Evolutionary conservation across 345 rosid genomes (phyloP).

Genomic region (Populus ilicifolia): DNA sequence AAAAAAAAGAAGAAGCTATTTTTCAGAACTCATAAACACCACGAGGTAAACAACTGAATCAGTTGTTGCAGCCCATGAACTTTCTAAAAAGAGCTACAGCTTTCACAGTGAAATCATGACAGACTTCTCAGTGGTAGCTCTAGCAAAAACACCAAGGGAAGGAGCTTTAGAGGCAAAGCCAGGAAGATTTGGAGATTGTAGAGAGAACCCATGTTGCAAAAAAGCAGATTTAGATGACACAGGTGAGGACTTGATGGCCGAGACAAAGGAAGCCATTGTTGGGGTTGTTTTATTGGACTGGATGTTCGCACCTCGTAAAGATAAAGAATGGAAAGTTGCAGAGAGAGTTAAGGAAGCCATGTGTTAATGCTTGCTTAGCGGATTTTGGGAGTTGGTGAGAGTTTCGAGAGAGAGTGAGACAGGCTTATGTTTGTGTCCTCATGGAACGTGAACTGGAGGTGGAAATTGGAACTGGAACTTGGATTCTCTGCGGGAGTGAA

Average conservation of each 20-base stretch:
- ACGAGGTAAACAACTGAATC: neutral
- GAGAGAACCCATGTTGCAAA: slow-evolving; percentile 46
- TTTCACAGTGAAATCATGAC: slow-evolving; percentile 78
- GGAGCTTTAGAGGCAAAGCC: slow-evolving; percentile 38
- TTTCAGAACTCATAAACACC: neutral
- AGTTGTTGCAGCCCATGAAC: neutral
- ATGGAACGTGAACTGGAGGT: neutral
- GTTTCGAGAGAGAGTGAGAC: neutral
- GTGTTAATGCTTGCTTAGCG: neutral
- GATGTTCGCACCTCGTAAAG: slow-evolving; percentile 21
- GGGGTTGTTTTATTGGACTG: slow-evolving; percentile 20
- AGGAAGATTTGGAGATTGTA: slow-evolving; percentile 27
- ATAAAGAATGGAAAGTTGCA: slow-evolving; percentile 4
- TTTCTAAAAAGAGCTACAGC: slow-evolving; percentile 24
- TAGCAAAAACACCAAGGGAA: slow-evolving; percentile 46
- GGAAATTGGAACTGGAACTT: neutral
- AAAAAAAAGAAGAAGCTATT: too few relatives aligned
- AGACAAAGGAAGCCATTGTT: slow-evolving; percentile 29
- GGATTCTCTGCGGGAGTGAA: neutral
- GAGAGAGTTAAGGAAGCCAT: slow-evolving; percentile 49
- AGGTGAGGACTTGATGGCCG: slow-evolving; percentile 44
- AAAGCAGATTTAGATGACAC: slow-evolving; percentile 45
- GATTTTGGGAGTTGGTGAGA: neutral
- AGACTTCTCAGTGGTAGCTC: slow-evolving; percentile 70
- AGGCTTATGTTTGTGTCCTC: neutral